A percentile compares a stretch with the other conserved stretches of the same genome.
Evolutionary conservation across 2,329 filamentous ascomycete species (phyloP).

Genomic region (Knufia fluminis): DNA sequence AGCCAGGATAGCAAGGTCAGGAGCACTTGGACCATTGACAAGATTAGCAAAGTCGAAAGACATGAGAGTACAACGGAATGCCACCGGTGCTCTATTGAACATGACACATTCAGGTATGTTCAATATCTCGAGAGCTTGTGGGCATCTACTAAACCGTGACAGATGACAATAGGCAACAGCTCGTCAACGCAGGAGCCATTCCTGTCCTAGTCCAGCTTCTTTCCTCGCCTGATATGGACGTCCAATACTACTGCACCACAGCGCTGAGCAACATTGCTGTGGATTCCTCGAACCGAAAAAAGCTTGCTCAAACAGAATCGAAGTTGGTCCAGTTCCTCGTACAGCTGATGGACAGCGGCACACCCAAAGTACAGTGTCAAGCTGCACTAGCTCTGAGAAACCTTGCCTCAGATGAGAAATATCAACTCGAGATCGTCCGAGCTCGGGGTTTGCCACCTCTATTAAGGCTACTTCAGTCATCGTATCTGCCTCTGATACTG

Average conservation of each 20-base stretch:
- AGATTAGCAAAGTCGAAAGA: constrained; percentile 92
- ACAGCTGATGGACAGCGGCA: constrained; percentile 93
- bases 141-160: constrained; percentile 11
- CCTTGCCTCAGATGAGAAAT: constrained; percentile 94
- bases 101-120: constrained; percentile 93
- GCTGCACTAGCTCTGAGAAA: constrained; percentile 90
- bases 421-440: constrained; percentile 93
- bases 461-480: constrained; percentile 82
- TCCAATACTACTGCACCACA: constrained; percentile 99
- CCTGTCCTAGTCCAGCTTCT: constrained; percentile 92
- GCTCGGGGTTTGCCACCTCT: constrained; percentile 77
- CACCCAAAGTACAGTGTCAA: constrained; percentile 96
- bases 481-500: constrained; percentile 88
- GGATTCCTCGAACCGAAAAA: constrained; percentile 80
- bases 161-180: constrained; percentile 97
- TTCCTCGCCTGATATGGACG: constrained; percentile 86
- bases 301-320: constrained; percentile 80
- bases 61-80: constrained; percentile 96
- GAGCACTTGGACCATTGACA: constrained; percentile 82
- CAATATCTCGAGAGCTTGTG: not conserved
- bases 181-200: constrained; percentile 95
- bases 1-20: constrained; percentile 92
- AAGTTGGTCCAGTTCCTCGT: constrained; percentile 90
- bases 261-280: constrained; percentile 98
- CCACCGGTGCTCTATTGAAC: constrained; percentile 89